Conservation (phyloP, 2,329 filamentous ascomycete species). For the Stemphylium vesicarium region DNA sequence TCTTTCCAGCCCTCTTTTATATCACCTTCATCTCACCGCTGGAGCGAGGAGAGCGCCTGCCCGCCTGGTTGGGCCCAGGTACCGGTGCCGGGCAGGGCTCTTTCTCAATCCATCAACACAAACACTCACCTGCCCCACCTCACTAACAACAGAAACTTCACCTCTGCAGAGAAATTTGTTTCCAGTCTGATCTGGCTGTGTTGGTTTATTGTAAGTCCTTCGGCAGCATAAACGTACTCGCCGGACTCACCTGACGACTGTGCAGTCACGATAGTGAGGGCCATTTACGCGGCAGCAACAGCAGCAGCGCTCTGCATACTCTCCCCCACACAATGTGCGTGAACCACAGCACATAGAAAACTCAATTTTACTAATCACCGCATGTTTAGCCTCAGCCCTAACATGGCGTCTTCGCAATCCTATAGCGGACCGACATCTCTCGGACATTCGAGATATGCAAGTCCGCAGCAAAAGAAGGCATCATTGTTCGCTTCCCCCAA, state of each 20-base stretch:
- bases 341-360: neutral
- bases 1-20: neutral
- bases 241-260: neutral
- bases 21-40: neutral
- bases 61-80: neutral
- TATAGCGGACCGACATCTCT: conserved; percentile 22
- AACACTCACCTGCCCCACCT: neutral
- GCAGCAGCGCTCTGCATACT: neutral
- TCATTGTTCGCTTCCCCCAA: neutral
- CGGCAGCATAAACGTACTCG: neutral
- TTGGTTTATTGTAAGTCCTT: neutral
- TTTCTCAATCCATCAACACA: conserved; percentile 1
- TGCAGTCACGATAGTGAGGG: neutral
- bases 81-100: neutral
- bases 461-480: conserved; percentile 11
- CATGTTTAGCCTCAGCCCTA: neutral
- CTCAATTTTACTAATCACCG: neutral
- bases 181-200: neutral
- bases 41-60: neutral
- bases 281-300: neutral
- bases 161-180: neutral
- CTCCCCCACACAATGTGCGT: neutral
- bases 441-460: conserved; percentile 28
- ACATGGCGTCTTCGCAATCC: conserved; percentile 11
- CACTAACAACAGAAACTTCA: neutral